Percentiles rank a stretch among this genome's conserved stretches.
Conservation (phyloP, 306 rosid species). For the Cicer judaicum region DNA sequence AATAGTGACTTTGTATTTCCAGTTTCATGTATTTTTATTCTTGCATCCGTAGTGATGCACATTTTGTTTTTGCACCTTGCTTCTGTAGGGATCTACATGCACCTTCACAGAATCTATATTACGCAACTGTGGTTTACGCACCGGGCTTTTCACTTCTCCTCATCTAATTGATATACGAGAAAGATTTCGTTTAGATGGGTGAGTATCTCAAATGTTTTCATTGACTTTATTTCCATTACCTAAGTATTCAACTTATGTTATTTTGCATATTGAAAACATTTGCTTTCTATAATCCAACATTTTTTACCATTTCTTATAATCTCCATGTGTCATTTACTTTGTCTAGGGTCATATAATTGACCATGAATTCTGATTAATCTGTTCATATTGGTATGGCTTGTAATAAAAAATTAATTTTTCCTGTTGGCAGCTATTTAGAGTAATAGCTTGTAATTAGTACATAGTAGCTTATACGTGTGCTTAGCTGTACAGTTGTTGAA, state of each 20-base stretch:
- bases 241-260: conserved; percentile 27
- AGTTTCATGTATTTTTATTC: conserved; percentile 6
- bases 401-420: not conserved
- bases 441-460: not conserved
- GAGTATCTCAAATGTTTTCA: conserved; percentile 48
- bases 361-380: conserved; percentile 26
- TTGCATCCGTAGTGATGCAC: conserved; percentile 23
- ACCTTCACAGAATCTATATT: conserved; percentile 87
- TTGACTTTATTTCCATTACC: conserved; percentile 23
- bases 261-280: conserved; percentile 30
- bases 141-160: conserved; percentile 97
- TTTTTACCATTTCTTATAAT: conserved; percentile 2
- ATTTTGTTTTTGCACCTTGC: conserved; percentile 39
- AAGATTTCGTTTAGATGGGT: conserved; percentile 94
- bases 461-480: conserved; percentile 1
- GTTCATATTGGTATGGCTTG: not conserved
- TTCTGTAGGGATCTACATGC: conserved; percentile 90
- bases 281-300: not conserved
- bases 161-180: conserved; percentile 94
- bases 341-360: conserved; percentile 13
- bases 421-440: not conserved
- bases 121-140: conserved; percentile 84
- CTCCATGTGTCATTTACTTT: conserved; percentile 13
- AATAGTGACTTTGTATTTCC: conserved; percentile 10
- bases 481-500: conserved; percentile 8